Conservation (phyloP, 345 rosid genomes). For the Litchi chinensis region DNA sequence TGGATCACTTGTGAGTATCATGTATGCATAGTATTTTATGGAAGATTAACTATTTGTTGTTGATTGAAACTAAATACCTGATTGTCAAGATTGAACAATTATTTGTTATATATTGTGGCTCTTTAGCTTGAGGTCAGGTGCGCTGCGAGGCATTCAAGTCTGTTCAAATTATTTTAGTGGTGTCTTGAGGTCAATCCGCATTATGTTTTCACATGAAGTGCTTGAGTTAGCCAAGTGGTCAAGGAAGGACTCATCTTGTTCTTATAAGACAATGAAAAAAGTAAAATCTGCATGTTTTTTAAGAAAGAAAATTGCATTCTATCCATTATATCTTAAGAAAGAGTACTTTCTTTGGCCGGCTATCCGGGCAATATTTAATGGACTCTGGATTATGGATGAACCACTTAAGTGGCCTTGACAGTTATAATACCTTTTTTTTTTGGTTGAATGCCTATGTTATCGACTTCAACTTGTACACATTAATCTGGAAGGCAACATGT, state of each 20-base stretch:
- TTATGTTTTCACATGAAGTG: neutral
- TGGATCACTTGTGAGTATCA: neutral
- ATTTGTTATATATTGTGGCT: neutral
- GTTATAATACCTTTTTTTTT: neutral
- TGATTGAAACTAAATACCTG: neutral
- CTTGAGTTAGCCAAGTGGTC: too few relatives aligned
- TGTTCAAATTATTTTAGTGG: neutral
- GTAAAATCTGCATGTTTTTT: too few relatives aligned
- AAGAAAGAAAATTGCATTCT: neutral
- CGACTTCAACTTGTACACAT: neutral
- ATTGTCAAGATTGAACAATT: neutral
- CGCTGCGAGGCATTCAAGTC: neutral
- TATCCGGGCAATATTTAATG: neutral
- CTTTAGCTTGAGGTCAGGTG: too few relatives aligned
- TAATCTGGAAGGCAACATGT: neutral
- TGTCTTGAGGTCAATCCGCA: neutral
- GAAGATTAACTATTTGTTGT: neutral
- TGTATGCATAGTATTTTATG: neutral
- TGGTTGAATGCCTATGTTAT: neutral
- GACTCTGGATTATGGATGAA: neutral
- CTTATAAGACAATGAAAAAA: neutral
- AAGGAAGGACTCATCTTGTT: neutral
- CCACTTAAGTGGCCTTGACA: neutral
- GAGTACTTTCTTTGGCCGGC: neutral
- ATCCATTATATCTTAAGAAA: neutral